These are phyloP conservation scores for Pittosporum tobira DNA, from an alignment of 129 eudicot species.

Conservation along the genomic window DNA sequence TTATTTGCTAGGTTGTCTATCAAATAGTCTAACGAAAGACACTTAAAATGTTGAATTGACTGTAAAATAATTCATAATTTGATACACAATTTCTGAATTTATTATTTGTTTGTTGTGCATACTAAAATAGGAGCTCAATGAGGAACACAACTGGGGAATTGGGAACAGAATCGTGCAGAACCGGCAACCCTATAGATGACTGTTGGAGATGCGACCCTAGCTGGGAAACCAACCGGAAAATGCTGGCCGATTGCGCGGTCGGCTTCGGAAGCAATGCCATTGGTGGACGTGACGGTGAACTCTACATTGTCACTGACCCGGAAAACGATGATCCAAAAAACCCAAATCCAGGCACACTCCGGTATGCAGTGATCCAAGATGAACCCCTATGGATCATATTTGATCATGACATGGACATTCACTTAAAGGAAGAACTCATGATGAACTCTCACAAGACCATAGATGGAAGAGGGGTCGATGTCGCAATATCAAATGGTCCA, in stretches of 20 bases:
- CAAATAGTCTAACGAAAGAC: too few relatives aligned
- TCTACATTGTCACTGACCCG: conserved; percentile 25
- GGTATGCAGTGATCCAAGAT: conserved; percentile 40
- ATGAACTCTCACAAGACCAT: conserved; percentile 51
- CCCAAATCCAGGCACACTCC: conserved; percentile 35
- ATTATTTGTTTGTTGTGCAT: neutral
- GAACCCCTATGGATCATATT: conserved; percentile 50
- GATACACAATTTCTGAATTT: neutral
- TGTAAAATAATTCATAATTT: too few relatives aligned
- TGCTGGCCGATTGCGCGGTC: conserved; percentile 38
- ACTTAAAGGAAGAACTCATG: conserved; percentile 28
- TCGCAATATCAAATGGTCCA: conserved; percentile 36
- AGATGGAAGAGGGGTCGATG: conserved; percentile 33
- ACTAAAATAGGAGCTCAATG: conserved; percentile 20
- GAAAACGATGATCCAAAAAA: conserved; percentile 26
- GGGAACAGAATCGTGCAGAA: conserved; percentile 28
- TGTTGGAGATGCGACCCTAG: conserved; percentile 48
- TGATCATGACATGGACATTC: conserved; percentile 36
- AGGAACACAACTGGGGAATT: conserved; percentile 15
- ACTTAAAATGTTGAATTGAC: neutral
- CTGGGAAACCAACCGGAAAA: conserved; percentile 40
- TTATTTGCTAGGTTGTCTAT: too few relatives aligned
- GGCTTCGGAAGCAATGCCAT: conserved; percentile 41
- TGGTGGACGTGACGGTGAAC: conserved; percentile 43
- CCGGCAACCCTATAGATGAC: conserved; percentile 47